Conservation (phyloP, 1,284 basidiomycete genomes). For the Melanopsichium pennsylvanicum region DNA sequence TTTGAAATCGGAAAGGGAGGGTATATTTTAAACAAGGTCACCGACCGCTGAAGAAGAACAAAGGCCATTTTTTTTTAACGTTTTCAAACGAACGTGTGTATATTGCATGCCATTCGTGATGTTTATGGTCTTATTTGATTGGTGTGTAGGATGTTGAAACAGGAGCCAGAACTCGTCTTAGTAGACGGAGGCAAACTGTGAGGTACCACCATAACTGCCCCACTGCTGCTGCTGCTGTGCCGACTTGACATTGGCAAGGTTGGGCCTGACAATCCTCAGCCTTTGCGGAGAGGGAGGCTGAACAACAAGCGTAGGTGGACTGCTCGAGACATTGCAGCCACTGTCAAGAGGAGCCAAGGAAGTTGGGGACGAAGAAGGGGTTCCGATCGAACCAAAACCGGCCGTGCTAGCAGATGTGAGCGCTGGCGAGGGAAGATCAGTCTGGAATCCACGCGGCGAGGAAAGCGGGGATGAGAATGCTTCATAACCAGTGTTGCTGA, state of each 20-base stretch:
- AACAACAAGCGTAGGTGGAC: slow-evolving; percentile 29
- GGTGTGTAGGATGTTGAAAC: too few species aligned
- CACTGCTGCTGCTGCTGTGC: not conserved
- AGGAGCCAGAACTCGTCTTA: slow-evolving; percentile 5
- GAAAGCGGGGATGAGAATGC: slow-evolving; percentile 1
- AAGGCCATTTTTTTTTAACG: too few species aligned
- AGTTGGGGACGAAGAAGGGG: slow-evolving; percentile 7
- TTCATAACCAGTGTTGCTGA: slow-evolving; percentile 1
- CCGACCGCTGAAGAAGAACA: too few species aligned
- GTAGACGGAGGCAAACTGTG: slow-evolving; percentile 29
- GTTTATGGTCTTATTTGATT: too few species aligned
- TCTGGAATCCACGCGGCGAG: not conserved
- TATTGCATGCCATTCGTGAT: not conserved
- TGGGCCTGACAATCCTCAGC: not conserved
- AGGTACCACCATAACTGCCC: not conserved
- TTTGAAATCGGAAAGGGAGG: too few species aligned
- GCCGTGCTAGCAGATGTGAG: slow-evolving; percentile 8
- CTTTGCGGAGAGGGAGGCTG: slow-evolving; percentile 38
- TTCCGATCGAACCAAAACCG: not conserved
- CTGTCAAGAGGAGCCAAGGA: not conserved
- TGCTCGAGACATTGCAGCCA: not conserved
- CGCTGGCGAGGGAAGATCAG: slow-evolving; percentile 15
- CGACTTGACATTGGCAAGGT: not conserved
- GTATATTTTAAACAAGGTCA: too few species aligned
- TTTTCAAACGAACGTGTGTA: not conserved